These are phyloP conservation scores for Musa balbisiana DNA, from an alignment of 202 grass and related monocot genomes.

Conservation along the genomic window DNA sequence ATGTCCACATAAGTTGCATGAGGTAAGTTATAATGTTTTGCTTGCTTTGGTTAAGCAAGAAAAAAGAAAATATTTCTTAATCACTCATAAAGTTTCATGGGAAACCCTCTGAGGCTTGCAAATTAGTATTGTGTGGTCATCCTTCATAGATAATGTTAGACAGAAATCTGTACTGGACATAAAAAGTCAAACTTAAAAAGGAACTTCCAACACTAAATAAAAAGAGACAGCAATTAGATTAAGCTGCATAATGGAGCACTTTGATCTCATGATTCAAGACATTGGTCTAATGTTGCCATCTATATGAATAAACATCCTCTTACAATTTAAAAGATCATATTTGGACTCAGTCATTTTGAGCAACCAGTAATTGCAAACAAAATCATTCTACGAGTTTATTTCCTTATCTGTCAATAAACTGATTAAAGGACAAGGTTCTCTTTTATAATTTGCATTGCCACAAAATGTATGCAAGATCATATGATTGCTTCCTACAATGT, in stretches of 20 bases:
- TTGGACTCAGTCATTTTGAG: no score
- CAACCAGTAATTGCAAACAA: no score
- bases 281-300: not conserved
- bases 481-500: not conserved
- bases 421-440: no score
- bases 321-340: not conserved
- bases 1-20: no score
- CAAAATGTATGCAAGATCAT: not conserved
- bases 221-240: not conserved
- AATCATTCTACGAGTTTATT: no score
- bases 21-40: not conserved
- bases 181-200: not conserved
- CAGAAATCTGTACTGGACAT: not conserved
- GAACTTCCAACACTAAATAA: not conserved
- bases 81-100: not conserved
- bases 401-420: no score
- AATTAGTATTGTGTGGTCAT: not conserved
- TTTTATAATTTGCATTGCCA: not conserved
- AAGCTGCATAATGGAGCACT: not conserved
- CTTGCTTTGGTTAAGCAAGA: not conserved
- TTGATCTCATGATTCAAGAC: not conserved
- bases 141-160: not conserved
- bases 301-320: not conserved
- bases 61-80: not conserved
- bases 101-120: not conserved